phyloP scores from a whole-genome alignment of 257 asterid genomes.

The Solanum tarapatanum region DNA sequence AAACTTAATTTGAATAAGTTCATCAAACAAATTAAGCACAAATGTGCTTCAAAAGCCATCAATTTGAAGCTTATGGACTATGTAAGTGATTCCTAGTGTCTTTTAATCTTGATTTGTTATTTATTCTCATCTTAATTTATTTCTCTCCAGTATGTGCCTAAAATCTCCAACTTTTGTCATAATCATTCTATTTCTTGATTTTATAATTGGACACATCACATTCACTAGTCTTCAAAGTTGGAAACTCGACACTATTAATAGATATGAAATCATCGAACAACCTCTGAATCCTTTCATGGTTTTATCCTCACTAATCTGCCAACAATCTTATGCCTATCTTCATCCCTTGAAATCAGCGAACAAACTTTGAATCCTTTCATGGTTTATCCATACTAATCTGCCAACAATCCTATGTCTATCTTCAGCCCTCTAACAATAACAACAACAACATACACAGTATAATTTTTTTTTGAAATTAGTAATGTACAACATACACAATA shows the following conservation, averaged over 20 bases:
- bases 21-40: neutral
- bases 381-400: neutral
- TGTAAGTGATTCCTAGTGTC: neutral
- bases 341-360: neutral
- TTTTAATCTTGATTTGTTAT: neutral
- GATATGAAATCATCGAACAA: neutral
- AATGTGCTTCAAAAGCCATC: neutral
- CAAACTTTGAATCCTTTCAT: neutral
- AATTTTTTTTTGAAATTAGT: neutral
- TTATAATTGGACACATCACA: neutral
- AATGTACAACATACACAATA: neutral
- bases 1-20: neutral
- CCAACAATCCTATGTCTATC: neutral
- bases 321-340: neutral
- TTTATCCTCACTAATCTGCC: neutral
- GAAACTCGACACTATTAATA: neutral
- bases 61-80: neutral
- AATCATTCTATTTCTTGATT: neutral
- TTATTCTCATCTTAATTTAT: neutral
- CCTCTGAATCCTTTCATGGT: neutral
- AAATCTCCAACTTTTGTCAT: neutral
- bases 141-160: neutral
- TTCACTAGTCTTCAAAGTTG: neutral
- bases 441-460: neutral
- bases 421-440: neutral